These are phyloP conservation scores for Funneliformis mosseae DNA, from an alignment of 192 early-diverging fungal genomes.

Conservation along the genomic window DNA sequence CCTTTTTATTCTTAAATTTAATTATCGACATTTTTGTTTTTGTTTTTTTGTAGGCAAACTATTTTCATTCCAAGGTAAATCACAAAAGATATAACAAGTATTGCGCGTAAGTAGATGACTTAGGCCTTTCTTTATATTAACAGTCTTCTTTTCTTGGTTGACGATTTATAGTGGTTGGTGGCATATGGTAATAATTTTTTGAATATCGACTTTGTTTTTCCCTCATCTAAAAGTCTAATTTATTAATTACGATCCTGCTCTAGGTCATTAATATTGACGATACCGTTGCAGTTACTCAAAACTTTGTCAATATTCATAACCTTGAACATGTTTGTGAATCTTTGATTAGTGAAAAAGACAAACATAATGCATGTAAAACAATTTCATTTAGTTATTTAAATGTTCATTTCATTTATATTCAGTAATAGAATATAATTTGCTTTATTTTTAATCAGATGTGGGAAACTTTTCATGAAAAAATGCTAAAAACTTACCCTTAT, in stretches of 20 bases:
- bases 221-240: neutral
- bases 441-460: slow-evolving; percentile 34
- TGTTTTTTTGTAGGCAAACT: slow-evolving; percentile 37
- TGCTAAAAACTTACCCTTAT: slow-evolving; percentile 37
- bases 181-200: slow-evolving; percentile 39
- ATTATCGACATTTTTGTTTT: neutral
- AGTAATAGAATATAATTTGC: neutral
- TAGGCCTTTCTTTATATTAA: neutral
- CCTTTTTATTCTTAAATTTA: neutral
- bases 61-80: slow-evolving; percentile 49
- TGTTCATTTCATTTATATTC: neutral
- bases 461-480: slow-evolving; percentile 27
- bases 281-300: slow-evolving; percentile 48
- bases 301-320: slow-evolving; percentile 45
- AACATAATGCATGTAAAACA: neutral
- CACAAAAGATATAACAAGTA: neutral
- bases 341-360: neutral
- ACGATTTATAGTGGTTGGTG: slow-evolving; percentile 41
- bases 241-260: neutral
- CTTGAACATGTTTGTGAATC: slow-evolving; percentile 36
- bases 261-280: slow-evolving; percentile 45
- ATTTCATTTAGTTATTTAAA: neutral
- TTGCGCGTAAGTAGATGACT: neutral
- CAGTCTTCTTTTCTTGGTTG: slow-evolving; percentile 5
- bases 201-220: neutral